phyloP scores from a whole-genome alignment of 352 stramenopile genomes.

The Saprolegnia parasitica region DNA sequence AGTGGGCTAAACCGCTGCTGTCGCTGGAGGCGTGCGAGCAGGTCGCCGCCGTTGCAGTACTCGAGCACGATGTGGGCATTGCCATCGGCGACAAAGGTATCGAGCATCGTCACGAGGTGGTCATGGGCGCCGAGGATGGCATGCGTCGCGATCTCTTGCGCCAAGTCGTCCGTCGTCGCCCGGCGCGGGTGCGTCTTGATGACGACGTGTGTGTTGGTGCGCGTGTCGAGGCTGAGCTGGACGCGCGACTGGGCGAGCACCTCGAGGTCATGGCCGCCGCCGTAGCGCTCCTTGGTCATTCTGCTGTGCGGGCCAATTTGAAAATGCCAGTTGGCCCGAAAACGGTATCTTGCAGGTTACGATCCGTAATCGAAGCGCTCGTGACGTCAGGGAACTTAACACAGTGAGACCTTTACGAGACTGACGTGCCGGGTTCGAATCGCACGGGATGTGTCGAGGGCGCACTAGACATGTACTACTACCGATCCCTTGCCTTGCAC shows the following conservation, averaged over 20 bases:
- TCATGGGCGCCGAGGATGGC: slow-evolving; percentile 32
- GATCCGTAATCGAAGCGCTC: not conserved
- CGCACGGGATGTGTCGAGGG: no score
- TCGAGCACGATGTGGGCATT: slow-evolving; percentile 36
- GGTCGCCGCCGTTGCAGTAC: slow-evolving; percentile 37
- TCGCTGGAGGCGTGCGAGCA: slow-evolving; percentile 31
- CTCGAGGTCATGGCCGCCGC: not conserved
- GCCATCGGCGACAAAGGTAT: slow-evolving; percentile 27
- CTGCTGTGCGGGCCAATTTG: not conserved
- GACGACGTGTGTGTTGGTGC: not conserved
- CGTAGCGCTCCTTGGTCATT: not conserved
- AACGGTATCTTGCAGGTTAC: not conserved
- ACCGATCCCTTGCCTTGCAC: no score
- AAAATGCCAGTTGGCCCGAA: not conserved
- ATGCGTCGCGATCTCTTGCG: slow-evolving; percentile 31
- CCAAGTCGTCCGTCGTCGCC: slow-evolving; percentile 26
- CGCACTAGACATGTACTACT: no score
- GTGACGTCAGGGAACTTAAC: not conserved
- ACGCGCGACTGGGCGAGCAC: not conserved
- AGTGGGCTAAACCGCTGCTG: slow-evolving; percentile 27
- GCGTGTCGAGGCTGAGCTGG: not conserved
- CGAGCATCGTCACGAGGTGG: slow-evolving; percentile 32
- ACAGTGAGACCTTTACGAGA: not conserved
- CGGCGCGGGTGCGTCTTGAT: not conserved
- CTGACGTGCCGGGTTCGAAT: not conserved